A percentile compares a stretch with the other conserved stretches of the same genome.
These are phyloP conservation scores for Cunninghamia lanceolata DNA, from an alignment of 75 land plant genomes.

Conservation along the genomic window DNA sequence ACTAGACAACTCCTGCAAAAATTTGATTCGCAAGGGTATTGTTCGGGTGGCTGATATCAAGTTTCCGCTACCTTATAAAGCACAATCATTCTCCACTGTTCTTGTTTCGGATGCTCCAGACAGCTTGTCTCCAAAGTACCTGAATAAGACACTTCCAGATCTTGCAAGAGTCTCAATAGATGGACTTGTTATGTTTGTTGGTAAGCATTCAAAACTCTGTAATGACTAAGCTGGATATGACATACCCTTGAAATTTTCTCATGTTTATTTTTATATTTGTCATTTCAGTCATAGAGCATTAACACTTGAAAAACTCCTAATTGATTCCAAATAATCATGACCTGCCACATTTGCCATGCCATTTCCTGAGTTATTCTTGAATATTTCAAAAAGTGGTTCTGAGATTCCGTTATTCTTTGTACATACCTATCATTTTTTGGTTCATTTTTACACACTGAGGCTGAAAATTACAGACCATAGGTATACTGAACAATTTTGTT, in stretches of 20 bases:
- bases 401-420: too few relatives aligned
- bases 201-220: conserved; percentile 28
- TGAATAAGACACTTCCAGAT: conserved; percentile 68
- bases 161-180: conserved; percentile 60
- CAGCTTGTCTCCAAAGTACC: conserved; percentile 59
- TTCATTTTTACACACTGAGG: too few relatives aligned
- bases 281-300: neutral
- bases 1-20: conserved; percentile 56
- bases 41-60: conserved; percentile 73
- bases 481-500: too few relatives aligned
- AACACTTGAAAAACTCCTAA: too few relatives aligned
- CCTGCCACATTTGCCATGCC: too few relatives aligned
- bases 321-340: too few relatives aligned
- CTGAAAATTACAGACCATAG: too few relatives aligned
- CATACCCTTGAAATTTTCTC: neutral
- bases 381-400: too few relatives aligned
- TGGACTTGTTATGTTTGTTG: conserved; percentile 58
- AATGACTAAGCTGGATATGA: neutral
- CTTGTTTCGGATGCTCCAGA: conserved; percentile 67
- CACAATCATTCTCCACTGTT: conserved; percentile 72
- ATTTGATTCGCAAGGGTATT: conserved; percentile 60
- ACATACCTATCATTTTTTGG: too few relatives aligned
- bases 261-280: neutral
- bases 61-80: conserved; percentile 59
- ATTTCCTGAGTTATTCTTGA: too few relatives aligned